Percentiles rank a stretch among this genome's conserved stretches.
phyloP scores from a whole-genome alignment of 2,329 filamentous ascomycete genomes.

The Alternaria triticina region DNA sequence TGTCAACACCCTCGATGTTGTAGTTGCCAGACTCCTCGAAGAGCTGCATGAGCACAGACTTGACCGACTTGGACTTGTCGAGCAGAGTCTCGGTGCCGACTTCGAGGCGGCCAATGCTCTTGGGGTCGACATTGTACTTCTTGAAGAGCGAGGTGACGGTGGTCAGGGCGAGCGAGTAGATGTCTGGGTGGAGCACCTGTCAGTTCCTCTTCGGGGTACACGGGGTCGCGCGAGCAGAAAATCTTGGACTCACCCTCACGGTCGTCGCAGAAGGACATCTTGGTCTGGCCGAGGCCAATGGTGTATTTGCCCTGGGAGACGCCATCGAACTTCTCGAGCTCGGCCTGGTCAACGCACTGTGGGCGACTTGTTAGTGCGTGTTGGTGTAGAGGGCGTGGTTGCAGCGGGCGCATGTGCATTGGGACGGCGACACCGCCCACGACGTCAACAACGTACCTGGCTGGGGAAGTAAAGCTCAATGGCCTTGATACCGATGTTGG shows the following conservation, averaged over 20 bases:
- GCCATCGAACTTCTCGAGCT: constrained; percentile 63
- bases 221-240: not conserved
- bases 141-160: constrained; percentile 59
- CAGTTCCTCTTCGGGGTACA: constrained; percentile 8
- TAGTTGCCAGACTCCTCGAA: constrained; percentile 60
- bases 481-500: constrained; percentile 62
- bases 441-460: constrained; percentile 49
- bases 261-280: constrained; percentile 63
- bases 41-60: constrained; percentile 61
- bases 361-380: constrained; percentile 20
- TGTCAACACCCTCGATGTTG: constrained; percentile 62
- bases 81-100: constrained; percentile 62
- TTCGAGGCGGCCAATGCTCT: constrained; percentile 59
- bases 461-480: constrained; percentile 62
- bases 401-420: not conserved
- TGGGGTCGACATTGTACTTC: constrained; percentile 61
- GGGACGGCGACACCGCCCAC: not conserved
- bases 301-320: constrained; percentile 60
- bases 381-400: constrained; percentile 7
- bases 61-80: constrained; percentile 63
- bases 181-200: constrained; percentile 48
- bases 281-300: constrained; percentile 62
- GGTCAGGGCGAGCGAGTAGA: constrained; percentile 61
- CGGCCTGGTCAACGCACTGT: constrained; percentile 61
- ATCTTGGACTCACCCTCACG: constrained; percentile 54